Percentiles rank a stretch among this genome's conserved stretches.
Conservation (phyloP, 495 filamentous ascomycete genomes). For the Pyronema domesticum region DNA sequence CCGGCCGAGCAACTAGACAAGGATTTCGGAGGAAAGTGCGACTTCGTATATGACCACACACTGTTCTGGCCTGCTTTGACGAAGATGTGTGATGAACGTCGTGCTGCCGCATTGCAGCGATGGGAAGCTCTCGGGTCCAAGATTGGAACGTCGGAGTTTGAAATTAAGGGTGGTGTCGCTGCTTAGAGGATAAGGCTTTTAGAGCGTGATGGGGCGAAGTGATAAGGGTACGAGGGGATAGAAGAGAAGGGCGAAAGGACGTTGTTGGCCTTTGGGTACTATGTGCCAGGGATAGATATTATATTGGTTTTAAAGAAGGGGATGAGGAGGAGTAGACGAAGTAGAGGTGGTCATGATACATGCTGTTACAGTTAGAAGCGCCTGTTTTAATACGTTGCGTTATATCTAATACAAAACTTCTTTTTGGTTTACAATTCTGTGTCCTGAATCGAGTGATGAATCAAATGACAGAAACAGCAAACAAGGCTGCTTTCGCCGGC, state of each 20-base stretch:
- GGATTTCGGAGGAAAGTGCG: slow-evolving; percentile 42
- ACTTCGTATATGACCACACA: slow-evolving; percentile 77
- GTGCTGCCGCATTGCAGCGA: slow-evolving; percentile 39
- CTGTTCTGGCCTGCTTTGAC: slow-evolving; percentile 77
- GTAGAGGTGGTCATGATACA: neutral
- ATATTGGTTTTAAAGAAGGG: too few relatives aligned
- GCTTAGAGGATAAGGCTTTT: slow-evolving; percentile 15
- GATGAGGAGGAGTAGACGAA: too few relatives aligned
- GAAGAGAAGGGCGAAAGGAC: too few relatives aligned
- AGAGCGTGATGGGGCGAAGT: neutral
- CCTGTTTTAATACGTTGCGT: too few relatives aligned
- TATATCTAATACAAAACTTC: too few relatives aligned
- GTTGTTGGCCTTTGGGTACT: neutral
- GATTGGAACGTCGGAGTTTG: slow-evolving; percentile 69
- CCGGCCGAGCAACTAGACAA: slow-evolving; percentile 62
- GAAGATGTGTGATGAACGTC: slow-evolving; percentile 43
- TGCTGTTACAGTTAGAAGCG: neutral
- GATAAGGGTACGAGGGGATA: neutral
- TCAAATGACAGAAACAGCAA: too few relatives aligned
- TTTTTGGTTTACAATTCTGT: too few relatives aligned
- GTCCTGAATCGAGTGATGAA: too few relatives aligned
- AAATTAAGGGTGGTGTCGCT: slow-evolving; percentile 40
- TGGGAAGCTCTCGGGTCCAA: slow-evolving; percentile 65
- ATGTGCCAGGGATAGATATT: too few relatives aligned
- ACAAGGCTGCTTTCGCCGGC: too few relatives aligned